Evolutionary conservation across 2,329 filamentous ascomycete genomes (phyloP).

Genomic region (Aquanectria penicillioides): DNA sequence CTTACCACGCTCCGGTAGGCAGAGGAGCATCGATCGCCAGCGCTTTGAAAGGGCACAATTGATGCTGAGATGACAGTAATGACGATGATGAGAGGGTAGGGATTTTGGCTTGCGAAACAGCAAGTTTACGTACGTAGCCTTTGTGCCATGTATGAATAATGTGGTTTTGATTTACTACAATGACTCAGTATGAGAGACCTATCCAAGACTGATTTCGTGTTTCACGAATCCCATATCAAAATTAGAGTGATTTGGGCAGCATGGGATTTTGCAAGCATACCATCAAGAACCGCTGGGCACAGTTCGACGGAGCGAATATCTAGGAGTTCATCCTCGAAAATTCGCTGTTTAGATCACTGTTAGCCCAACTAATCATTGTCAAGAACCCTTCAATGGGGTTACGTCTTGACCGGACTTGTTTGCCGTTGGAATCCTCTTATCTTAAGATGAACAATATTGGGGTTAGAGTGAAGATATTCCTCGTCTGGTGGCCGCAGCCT

Average conservation of each 20-base stretch:
- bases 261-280: too few relatives aligned
- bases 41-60: constrained; percentile 48
- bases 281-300: too few relatives aligned
- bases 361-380: too few relatives aligned
- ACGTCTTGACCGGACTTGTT: too few relatives aligned
- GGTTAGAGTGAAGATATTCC: constrained; percentile 42
- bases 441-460: constrained; percentile 15
- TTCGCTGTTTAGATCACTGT: too few relatives aligned
- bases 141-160: constrained; percentile 15
- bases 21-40: constrained; percentile 56
- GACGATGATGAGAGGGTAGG: constrained; percentile 11
- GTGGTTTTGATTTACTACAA: neutral
- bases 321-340: too few relatives aligned
- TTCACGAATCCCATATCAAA: too few relatives aligned
- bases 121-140: neutral
- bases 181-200: neutral
- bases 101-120: neutral
- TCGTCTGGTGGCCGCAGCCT: constrained; percentile 29
- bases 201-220: too few relatives aligned
- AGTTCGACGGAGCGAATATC: too few relatives aligned
- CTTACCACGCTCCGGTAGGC: constrained; percentile 67
- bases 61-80: constrained; percentile 13
- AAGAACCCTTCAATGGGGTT: too few relatives aligned
- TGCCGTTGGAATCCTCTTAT: neutral
- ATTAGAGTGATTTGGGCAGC: too few relatives aligned